Percentiles rank a stretch among this genome's conserved stretches.
Conservation (phyloP, 2,329 filamentous ascomycete genomes). For the Claviceps lovelessii region DNA sequence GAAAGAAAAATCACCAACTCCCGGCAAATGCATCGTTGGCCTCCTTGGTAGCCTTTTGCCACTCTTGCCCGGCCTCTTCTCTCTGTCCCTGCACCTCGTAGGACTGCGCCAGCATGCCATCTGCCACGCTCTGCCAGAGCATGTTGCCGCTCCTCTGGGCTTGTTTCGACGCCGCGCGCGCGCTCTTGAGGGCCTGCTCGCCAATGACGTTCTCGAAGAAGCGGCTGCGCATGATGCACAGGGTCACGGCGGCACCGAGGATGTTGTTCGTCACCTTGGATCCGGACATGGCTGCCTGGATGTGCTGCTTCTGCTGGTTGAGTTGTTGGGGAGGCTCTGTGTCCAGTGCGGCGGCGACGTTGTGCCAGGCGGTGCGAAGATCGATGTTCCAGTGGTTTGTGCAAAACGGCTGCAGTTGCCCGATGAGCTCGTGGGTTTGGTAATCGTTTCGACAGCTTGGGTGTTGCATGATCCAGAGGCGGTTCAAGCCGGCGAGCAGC, state of each 20-base stretch:
- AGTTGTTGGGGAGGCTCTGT: constrained; percentile 51
- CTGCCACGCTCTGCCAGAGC: constrained; percentile 67
- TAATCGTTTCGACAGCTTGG: constrained; percentile 41
- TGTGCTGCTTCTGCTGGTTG: constrained; percentile 62
- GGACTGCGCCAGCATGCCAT: constrained; percentile 63
- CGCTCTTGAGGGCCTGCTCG: constrained; percentile 64
- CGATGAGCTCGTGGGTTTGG: constrained; percentile 45
- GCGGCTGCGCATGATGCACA: constrained; percentile 71
- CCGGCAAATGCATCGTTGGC: constrained; percentile 28
- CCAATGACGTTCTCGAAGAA: constrained; percentile 75
- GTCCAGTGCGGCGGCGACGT: constrained; percentile 55
- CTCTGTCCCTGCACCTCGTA: constrained; percentile 56
- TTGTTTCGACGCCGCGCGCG: constrained; percentile 52
- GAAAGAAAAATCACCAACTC: constrained; percentile 13
- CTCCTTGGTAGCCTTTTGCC: constrained; percentile 27
- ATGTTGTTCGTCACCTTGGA: constrained; percentile 58
- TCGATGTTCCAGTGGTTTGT: constrained; percentile 56
- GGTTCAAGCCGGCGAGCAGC: constrained; percentile 53
- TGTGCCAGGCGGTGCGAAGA: constrained; percentile 62
- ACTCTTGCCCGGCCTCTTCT: constrained; percentile 26
- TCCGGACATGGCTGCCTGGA: constrained; percentile 57
- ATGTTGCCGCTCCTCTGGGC: constrained; percentile 56
- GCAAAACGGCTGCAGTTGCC: constrained; percentile 54
- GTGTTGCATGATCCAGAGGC: constrained; percentile 58
- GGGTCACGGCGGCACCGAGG: constrained; percentile 67